These are phyloP conservation scores for Erodium texanum DNA, from an alignment of 441 rosid genomes.

Conservation along the genomic window DNA sequence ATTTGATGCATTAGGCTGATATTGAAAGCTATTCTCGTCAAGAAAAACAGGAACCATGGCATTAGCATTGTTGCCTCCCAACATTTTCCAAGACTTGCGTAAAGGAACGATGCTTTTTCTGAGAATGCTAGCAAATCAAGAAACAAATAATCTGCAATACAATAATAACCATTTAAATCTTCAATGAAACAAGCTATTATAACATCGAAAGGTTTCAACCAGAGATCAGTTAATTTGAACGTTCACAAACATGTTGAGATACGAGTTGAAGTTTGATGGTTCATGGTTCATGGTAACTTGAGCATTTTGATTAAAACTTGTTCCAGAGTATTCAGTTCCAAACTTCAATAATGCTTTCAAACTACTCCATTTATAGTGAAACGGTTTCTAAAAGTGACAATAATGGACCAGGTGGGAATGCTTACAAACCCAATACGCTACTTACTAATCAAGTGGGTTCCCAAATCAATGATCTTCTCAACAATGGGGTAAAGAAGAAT, in stretches of 20 bases:
- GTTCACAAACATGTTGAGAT: background rate
- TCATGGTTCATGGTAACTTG: background rate
- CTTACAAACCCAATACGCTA: background rate
- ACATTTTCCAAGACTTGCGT: conserved; percentile 29
- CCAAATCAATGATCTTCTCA: background rate
- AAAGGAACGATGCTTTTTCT: background rate
- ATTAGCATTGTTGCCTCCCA: conserved; percentile 52
- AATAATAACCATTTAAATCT: no score
- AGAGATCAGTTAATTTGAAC: background rate
- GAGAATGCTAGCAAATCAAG: background rate
- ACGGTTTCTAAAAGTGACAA: background rate
- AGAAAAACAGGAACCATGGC: conserved; percentile 38
- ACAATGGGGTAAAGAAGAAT: background rate
- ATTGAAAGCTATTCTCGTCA: conserved; percentile 44
- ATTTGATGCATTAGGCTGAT: conserved; percentile 49
- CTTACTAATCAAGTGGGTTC: background rate
- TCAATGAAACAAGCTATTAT: background rate
- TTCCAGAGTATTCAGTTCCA: background rate
- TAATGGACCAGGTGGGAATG: background rate
- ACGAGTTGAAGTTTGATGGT: background rate
- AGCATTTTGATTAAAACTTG: background rate
- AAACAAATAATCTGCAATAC: background rate
- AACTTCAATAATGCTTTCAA: background rate
- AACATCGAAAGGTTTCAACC: background rate
- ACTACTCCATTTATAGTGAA: background rate